Conservation (phyloP, 805 yeast genomes). For the Metschnikowia picachoensis region DNA sequence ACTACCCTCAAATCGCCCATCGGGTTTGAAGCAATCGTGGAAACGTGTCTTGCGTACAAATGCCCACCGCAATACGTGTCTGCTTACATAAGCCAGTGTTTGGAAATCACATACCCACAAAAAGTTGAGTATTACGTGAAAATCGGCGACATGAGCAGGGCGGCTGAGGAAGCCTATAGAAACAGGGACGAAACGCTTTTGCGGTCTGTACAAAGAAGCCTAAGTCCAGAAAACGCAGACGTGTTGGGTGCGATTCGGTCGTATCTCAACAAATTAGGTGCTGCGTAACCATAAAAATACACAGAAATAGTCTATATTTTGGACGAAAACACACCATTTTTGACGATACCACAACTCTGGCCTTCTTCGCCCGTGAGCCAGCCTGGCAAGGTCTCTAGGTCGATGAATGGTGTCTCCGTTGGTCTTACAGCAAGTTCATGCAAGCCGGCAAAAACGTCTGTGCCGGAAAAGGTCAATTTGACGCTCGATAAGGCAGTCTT, state of each 20-base stretch:
- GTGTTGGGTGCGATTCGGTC: constrained; percentile 10
- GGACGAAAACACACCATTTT: constrained; percentile 6
- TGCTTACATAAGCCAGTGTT: constrained; percentile 52
- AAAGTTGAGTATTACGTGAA: constrained; percentile 48
- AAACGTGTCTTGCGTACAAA: constrained; percentile 43
- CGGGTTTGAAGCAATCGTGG: constrained; percentile 63
- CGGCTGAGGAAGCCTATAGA: constrained; percentile 47
- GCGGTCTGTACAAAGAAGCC: constrained; percentile 5
- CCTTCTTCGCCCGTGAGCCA: constrained; percentile 82
- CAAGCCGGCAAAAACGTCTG: constrained; percentile 74
- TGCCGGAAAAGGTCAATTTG: constrained; percentile 49
- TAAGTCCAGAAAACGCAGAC: constrained; percentile 8
- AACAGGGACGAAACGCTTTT: constrained; percentile 33
- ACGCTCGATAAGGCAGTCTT: constrained; percentile 20
- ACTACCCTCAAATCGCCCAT: constrained; percentile 53
- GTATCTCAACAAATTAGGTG: constrained; percentile 10
- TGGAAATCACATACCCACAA: constrained; percentile 40
- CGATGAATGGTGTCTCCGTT: constrained; percentile 36
- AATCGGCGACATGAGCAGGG: constrained; percentile 49
- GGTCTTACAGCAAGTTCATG: constrained; percentile 54
- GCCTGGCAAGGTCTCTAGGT: constrained; percentile 59
- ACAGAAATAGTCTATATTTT: no score
- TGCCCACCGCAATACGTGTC: constrained; percentile 61
- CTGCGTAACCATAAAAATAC: background rate
- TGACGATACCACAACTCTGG: constrained; percentile 42